Conservation (phyloP, 768 basidiomycete species). For the Suillus clintonianus region DNA sequence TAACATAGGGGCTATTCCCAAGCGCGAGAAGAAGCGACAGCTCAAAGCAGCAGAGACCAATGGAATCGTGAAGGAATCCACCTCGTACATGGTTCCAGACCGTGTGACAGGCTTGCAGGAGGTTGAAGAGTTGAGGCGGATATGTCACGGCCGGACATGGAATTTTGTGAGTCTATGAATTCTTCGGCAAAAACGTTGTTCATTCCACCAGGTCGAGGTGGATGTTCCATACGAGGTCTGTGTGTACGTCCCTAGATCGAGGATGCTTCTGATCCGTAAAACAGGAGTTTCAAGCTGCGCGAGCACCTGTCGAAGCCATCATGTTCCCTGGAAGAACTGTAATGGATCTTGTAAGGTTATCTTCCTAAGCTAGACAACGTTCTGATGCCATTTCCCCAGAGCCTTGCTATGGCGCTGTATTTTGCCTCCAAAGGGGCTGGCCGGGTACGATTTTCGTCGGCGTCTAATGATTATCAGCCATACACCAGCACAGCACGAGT, state of each 20-base stretch:
- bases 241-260: neutral
- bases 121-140: constrained; percentile 68
- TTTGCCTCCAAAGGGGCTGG: constrained; percentile 89
- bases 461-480: constrained; percentile 32
- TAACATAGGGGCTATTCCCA: constrained; percentile 46
- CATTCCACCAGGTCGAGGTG: constrained; percentile 68
- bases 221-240: constrained; percentile 78
- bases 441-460: constrained; percentile 41
- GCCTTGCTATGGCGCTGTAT: constrained; percentile 87
- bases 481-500: constrained; percentile 82
- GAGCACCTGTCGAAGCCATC: constrained; percentile 57
- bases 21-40: constrained; percentile 42
- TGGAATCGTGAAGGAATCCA: constrained; percentile 9
- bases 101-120: constrained; percentile 79
- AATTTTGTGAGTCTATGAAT: constrained; percentile 66
- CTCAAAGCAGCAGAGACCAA: constrained; percentile 5
- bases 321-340: constrained; percentile 84
- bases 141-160: constrained; percentile 85
- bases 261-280: constrained; percentile 10
- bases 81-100: constrained; percentile 83
- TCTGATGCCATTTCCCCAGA: constrained; percentile 47
- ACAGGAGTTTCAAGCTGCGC: constrained; percentile 68
- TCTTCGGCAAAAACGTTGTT: neutral
- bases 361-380: neutral
- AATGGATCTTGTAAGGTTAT: constrained; percentile 78